Percentiles rank a stretch among this genome's conserved stretches.
Evolutionary conservation across 805 yeast species (phyloP).

Genomic region (Sungouiella thailandica): DNA sequence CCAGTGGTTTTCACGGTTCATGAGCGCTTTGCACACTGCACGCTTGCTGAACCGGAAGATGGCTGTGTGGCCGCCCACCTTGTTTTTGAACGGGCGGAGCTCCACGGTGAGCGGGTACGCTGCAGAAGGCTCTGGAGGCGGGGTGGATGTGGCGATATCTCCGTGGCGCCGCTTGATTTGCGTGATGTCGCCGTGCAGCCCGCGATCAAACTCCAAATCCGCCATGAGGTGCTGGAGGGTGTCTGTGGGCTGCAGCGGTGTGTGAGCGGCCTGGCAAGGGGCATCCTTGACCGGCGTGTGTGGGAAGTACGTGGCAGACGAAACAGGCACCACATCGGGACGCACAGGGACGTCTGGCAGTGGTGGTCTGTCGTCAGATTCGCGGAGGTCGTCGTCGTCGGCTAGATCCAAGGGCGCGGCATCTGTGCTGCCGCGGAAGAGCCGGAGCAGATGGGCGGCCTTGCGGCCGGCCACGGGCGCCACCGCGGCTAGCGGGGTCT

Average conservation of each 20-base stretch:
- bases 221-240: constrained; percentile 45
- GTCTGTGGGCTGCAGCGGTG: constrained; percentile 7
- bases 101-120: constrained; percentile 75
- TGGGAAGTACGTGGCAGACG: constrained; percentile 69
- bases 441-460: constrained; percentile 52
- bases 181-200: constrained; percentile 24
- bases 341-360: not conserved
- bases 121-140: not conserved
- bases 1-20: constrained; percentile 85
- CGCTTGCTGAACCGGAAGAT: constrained; percentile 85
- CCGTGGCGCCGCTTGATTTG: constrained; percentile 13
- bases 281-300: constrained; percentile 42
- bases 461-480: constrained; percentile 44
- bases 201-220: constrained; percentile 43
- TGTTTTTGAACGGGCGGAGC: constrained; percentile 83
- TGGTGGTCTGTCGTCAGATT: not conserved
- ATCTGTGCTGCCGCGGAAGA: too few species aligned
- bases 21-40: constrained; percentile 91
- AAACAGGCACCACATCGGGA: constrained; percentile 48
- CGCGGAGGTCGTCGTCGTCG: constrained; percentile 2
- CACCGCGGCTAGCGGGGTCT: too few species aligned
- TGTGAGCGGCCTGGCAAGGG: constrained; percentile 5
- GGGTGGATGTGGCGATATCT: not conserved
- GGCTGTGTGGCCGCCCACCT: constrained; percentile 98
- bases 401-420: too few species aligned